phyloP scores from a whole-genome alignment of 2,329 filamentous ascomycete genomes.

The Penicillium occitanis region DNA sequence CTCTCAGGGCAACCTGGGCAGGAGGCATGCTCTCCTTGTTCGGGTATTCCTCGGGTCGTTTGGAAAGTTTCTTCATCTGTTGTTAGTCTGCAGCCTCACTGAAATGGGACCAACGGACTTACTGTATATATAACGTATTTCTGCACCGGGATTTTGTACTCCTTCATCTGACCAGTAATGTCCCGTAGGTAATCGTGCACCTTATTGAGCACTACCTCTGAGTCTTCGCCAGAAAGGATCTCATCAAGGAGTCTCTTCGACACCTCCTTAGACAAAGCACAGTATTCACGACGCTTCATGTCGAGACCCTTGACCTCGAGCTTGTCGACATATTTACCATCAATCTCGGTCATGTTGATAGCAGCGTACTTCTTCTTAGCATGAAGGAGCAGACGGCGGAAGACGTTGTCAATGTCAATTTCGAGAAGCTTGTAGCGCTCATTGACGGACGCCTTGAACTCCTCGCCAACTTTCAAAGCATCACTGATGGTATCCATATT shows the following conservation, averaged over 20 bases:
- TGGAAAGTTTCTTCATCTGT: conserved; percentile 75
- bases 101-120: conserved; percentile 21
- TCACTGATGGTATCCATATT: conserved; percentile 92
- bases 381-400: conserved; percentile 86
- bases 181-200: conserved; percentile 92
- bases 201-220: conserved; percentile 80
- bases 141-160: conserved; percentile 67
- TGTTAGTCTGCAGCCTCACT: conserved; percentile 20
- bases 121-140: conserved; percentile 96
- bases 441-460: conserved; percentile 95
- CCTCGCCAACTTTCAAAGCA: conserved; percentile 84
- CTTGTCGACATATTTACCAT: conserved; percentile 88
- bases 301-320: conserved; percentile 98
- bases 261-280: conserved; percentile 89
- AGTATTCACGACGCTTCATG: conserved; percentile 97
- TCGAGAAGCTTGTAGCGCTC: conserved; percentile 88
- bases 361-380: conserved; percentile 99
- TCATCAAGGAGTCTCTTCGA: conserved; percentile 89
- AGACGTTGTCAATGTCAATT: conserved; percentile 97
- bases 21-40: conserved; percentile 95
- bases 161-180: conserved; percentile 81
- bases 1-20: conserved; percentile 88
- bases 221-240: conserved; percentile 89
- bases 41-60: conserved; percentile 88
- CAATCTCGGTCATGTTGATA: conserved; percentile 84